Conservation (phyloP, 202 grass and related monocot species). For the Bolboschoenoplectus hybrid region DNA sequence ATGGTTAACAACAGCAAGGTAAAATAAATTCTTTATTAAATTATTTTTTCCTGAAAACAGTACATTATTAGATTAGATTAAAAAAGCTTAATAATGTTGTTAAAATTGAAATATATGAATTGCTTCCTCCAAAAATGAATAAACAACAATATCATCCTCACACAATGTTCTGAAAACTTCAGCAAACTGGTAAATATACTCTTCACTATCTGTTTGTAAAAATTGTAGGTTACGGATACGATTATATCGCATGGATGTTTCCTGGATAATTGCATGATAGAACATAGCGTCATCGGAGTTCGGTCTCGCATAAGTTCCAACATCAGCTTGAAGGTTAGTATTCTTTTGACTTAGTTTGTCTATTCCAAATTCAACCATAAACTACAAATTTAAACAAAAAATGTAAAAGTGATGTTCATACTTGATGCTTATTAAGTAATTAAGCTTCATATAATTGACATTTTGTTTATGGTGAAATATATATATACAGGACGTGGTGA, state of each 20-base stretch:
- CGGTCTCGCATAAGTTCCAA: constrained; percentile 72
- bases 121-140: not conserved
- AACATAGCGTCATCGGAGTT: constrained; percentile 77
- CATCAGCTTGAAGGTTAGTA: constrained; percentile 70
- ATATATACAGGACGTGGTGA: constrained; percentile 70
- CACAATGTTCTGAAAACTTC: constrained; percentile 25
- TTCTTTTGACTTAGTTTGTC: not conserved
- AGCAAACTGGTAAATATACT: not conserved
- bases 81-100: constrained; percentile 48
- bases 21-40: constrained; percentile 1
- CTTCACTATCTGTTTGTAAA: not conserved
- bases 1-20: constrained; percentile 74
- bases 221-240: constrained; percentile 66
- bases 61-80: not conserved
- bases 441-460: not conserved
- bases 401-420: no score
- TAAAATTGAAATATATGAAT: constrained; percentile 3
- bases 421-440: not conserved
- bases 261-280: constrained; percentile 69
- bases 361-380: not conserved
- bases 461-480: not conserved
- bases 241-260: constrained; percentile 96
- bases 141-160: not conserved
- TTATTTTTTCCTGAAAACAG: not conserved
- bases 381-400: no score